Evolutionary conservation across 2,329 filamentous ascomycete species (phyloP), one percentile per base, ranked within the genome.

Genomic region (Dothideomycetes sp.): DNA sequence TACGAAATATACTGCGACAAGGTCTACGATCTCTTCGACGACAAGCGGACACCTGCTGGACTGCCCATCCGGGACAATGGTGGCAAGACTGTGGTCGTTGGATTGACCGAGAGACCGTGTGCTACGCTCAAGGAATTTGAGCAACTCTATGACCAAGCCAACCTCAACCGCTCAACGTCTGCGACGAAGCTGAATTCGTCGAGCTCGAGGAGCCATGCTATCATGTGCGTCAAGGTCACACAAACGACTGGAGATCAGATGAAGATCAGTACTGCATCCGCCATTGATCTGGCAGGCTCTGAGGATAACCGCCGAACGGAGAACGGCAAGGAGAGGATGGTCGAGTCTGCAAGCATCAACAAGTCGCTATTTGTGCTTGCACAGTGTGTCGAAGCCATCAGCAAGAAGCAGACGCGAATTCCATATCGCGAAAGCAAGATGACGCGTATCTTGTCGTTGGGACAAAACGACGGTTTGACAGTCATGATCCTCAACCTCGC

Each of bases 1-100:
- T 94, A 94, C 64, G 88, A 95, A 59, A 94, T 95, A 49, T 95
- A 95, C 64, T 94, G 93, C 59, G 88, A 95, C 66, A 89, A 89
- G 57, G 87, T 94, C 15, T 94, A 81, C 54, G 88, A 95, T 57
- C 68, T 95, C 22, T 85, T 95, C 49, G 84, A 94, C 57, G 88
- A 95, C 59, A 93, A 87, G 65, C 81, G 91, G 37, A 87, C 83
- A 0, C 68, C 84, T 2, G 74, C 83, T 0, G 88, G 88, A 0
- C 66, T 94, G 18, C 84, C 84, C 2, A 74, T 94, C 17, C 75
- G 87, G 18, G 87, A 94, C 54, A 88, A 87, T 53, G 80, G 83
- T 50, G 85, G 84, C 47, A 91, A 84, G 65, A 94, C 86, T 0
- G 74, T 88, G 15, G 86, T 95, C 16, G 83, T 89, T 34, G 88